A percentile compares a stretch with the other conserved stretches of the same genome.
phyloP scores from a whole-genome alignment of 257 asterid genomes.

The Henckelia pumila region DNA sequence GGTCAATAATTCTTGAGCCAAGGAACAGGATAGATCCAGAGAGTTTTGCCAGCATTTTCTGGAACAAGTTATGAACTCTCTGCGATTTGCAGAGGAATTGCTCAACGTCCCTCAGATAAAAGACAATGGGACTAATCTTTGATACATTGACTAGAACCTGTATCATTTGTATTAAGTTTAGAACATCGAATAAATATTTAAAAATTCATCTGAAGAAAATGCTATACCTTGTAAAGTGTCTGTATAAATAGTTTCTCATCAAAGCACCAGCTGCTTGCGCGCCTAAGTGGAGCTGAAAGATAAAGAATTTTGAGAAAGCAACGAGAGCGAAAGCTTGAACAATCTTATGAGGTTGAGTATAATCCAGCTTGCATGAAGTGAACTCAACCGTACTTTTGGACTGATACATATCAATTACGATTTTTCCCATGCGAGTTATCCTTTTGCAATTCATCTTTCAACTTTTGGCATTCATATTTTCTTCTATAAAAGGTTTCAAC shows the following conservation, averaged over 20 bases:
- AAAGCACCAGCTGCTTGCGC: constrained; percentile 70
- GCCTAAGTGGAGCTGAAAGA: constrained; percentile 56
- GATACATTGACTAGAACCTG: constrained; percentile 74
- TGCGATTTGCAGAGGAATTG: constrained; percentile 58
- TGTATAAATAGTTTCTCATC: constrained; percentile 75
- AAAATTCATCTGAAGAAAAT: neutral
- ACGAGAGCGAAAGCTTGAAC: constrained; percentile 14
- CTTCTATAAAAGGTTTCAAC: neutral
- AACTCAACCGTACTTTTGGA: neutral
- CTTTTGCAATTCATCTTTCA: neutral
- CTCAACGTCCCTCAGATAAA: constrained; percentile 81
- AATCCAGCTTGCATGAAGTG: neutral
- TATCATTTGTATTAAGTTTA: constrained; percentile 7
- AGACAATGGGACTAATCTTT: constrained; percentile 54
- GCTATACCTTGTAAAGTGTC: constrained; percentile 72
- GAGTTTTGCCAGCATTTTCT: constrained; percentile 73
- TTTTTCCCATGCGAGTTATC: neutral
- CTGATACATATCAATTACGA: neutral
- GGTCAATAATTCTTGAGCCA: constrained; percentile 65
- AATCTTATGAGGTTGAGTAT: constrained; percentile 5
- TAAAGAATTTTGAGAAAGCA: constrained; percentile 13
- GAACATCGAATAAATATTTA: neutral
- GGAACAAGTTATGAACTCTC: constrained; percentile 54
- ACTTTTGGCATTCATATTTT: neutral
- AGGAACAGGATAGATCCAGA: constrained; percentile 74